These are phyloP conservation scores for Chlamydomonas incerta DNA, from an alignment of 139 green algal genomes.

Conservation along the genomic window DNA sequence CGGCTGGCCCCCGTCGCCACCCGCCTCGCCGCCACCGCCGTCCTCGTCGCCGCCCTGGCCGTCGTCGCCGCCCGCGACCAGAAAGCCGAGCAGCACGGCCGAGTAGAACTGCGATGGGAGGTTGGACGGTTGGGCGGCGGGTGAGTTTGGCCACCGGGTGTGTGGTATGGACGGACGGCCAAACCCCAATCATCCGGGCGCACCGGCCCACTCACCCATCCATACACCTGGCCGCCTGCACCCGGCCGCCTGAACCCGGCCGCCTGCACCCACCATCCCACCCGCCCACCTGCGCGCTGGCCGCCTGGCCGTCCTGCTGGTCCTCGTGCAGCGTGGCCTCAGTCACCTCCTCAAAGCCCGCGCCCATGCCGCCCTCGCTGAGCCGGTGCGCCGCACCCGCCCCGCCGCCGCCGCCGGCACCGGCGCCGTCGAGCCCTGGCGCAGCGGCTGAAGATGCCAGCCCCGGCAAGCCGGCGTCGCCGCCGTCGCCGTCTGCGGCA, in stretches of 20 bases:
- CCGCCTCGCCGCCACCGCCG: too few relatives aligned
- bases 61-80: conserved; percentile 50
- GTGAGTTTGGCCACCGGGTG: too few relatives aligned
- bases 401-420: not conserved
- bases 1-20: too few relatives aligned
- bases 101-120: conserved; percentile 71
- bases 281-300: conserved; percentile 61
- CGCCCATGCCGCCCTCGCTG: not conserved
- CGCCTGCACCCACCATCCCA: too few relatives aligned
- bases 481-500: not conserved
- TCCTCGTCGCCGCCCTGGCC: not conserved
- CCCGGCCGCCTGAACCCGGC: too few relatives aligned
- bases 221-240: too few relatives aligned
- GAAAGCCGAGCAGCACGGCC: conserved; percentile 80
- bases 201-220: too few relatives aligned
- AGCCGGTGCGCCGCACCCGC: not conserved
- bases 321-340: conserved; percentile 56
- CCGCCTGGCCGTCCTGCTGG: conserved; percentile 53
- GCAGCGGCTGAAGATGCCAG: too few relatives aligned
- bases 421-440: not conserved
- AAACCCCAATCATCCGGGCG: too few relatives aligned
- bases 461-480: too few relatives aligned
- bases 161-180: too few relatives aligned
- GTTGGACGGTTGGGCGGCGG: too few relatives aligned
- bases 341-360: conserved; percentile 27